Evolutionary conservation across 805 yeast genomes (phyloP), one percentile per base, ranked within the genome.

Genomic region (Groenewaldozyma tartarivorans): DNA sequence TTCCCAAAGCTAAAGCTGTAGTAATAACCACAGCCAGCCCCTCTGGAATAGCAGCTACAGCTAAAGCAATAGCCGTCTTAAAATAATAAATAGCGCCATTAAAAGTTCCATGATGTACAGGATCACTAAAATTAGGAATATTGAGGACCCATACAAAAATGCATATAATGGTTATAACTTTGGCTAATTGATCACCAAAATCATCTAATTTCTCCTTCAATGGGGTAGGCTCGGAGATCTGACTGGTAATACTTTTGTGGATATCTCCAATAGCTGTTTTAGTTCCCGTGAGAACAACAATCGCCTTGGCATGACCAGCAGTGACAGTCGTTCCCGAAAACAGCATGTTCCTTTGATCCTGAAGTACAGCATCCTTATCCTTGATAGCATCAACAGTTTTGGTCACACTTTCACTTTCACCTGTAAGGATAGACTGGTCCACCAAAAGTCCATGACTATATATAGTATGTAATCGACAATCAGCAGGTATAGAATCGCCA

Each of bases 11-110:
- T 48, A 90, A 68, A 0, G 97, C 90, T 5, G 90, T 96, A 3
- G 98, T 88, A 33, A 90, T 96, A 56, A 90, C 90, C 52, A 90
- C 90, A 0, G 98, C 96, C 51, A 90, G 72, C 40, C 98, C 98
- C 63, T 90, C 98, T 4, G 98, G 98, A 53, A 90, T 90, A 3
- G 97, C 97, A 39, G 98, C 98, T 16, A 90, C 98, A 2, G 97
- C 98, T 46, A 90, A 69, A 1, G 96, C 86, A 13, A 90, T 96
- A 1, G 95, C 87, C 40, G 90, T 86, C 61, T 92, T 96, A 63
- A 90, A 88, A 95, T 45, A 90, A 70, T 95, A 96, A 84, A 11
- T 82, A 74, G 52, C 94, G 79, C 40, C 97, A 95, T 64, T 88
- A 94, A 36, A 81, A 37, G 54, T 63, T 45, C 75, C 73, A 52